Evolutionary conservation across 1,284 basidiomycete genomes (phyloP).

Genomic region (Stygiomarasmius scandens): DNA sequence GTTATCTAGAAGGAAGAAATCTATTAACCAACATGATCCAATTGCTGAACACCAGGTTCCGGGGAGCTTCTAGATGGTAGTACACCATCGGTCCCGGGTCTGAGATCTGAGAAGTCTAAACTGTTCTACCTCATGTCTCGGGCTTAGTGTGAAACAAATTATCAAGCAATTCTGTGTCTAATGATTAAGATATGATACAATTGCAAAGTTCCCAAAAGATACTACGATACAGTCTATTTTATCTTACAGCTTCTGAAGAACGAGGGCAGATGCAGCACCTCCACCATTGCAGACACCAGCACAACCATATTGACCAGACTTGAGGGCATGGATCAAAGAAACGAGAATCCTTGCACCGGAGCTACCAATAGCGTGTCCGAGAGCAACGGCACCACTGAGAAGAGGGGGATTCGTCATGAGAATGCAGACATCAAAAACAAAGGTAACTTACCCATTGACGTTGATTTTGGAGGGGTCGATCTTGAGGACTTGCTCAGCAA

Average conservation of each 20-base stretch:
- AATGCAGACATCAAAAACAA: background rate
- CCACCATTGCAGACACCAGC: slow-evolving; percentile 98
- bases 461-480: slow-evolving; percentile 92
- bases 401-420: slow-evolving; percentile 12
- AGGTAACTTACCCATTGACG: slow-evolving; percentile 73
- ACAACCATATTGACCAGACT: slow-evolving; percentile 95
- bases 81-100: too few relatives aligned
- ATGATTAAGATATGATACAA: too few relatives aligned
- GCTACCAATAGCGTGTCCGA: slow-evolving; percentile 95
- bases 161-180: too few relatives aligned
- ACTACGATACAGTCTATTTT: slow-evolving; percentile 2
- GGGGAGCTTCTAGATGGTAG: too few relatives aligned
- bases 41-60: too few relatives aligned
- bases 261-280: slow-evolving; percentile 83
- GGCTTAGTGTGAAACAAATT: too few relatives aligned
- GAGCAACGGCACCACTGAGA: slow-evolving; percentile 84
- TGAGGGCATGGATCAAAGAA: slow-evolving; percentile 88
- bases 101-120: too few relatives aligned
- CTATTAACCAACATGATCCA: too few relatives aligned
- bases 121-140: too few relatives aligned
- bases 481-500: slow-evolving; percentile 87
- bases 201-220: background rate
- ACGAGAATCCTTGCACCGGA: slow-evolving; percentile 96
- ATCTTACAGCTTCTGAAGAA: slow-evolving; percentile 82
- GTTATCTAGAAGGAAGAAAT: too few relatives aligned